Percentiles rank a stretch among this genome's conserved stretches.
Evolutionary conservation across 176 grass and related monocot genomes (phyloP).

Genomic region (Oryza glumipatula): DNA sequence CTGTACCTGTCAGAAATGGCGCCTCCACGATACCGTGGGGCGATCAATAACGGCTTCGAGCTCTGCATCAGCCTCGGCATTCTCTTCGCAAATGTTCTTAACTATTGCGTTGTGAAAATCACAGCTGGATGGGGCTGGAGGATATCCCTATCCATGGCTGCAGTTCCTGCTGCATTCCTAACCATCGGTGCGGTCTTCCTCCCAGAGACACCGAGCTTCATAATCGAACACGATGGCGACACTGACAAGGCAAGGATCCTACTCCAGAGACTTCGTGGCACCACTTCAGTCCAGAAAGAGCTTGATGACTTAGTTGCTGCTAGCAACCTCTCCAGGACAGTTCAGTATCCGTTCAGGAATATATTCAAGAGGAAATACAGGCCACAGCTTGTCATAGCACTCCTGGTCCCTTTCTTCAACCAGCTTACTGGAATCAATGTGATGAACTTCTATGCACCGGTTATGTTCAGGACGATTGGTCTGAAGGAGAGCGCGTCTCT

Average conservation of each 20-base stretch:
- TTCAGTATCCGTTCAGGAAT: conserved; percentile 48
- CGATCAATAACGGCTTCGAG: conserved; percentile 76
- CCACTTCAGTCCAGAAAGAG: conserved; percentile 61
- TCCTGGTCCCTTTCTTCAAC: conserved; percentile 69
- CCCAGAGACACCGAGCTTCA: conserved; percentile 77
- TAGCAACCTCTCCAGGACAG: conserved; percentile 47
- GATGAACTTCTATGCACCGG: conserved; percentile 72
- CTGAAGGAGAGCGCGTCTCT: conserved; percentile 59
- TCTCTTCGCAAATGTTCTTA: conserved; percentile 78
- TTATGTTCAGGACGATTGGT: conserved; percentile 73
- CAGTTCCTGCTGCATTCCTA: conserved; percentile 71
- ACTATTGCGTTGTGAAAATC: conserved; percentile 72
- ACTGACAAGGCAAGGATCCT: conserved; percentile 48
- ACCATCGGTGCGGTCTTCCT: conserved; percentile 71
- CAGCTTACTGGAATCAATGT: conserved; percentile 81
- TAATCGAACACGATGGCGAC: conserved; percentile 60
- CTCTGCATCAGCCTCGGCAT: conserved; percentile 78
- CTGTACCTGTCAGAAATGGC: conserved; percentile 94
- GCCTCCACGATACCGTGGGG: conserved; percentile 70
- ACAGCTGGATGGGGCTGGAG: conserved; percentile 68
- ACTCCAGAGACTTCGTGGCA: conserved; percentile 75
- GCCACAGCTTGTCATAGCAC: conserved; percentile 70
- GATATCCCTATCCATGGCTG: conserved; percentile 76
- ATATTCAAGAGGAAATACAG: conserved; percentile 74
- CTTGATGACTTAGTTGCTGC: conserved; percentile 77